Evolutionary conservation across 2,329 filamentous ascomycete species (phyloP).

Genomic region (Aspergillus fructus): DNA sequence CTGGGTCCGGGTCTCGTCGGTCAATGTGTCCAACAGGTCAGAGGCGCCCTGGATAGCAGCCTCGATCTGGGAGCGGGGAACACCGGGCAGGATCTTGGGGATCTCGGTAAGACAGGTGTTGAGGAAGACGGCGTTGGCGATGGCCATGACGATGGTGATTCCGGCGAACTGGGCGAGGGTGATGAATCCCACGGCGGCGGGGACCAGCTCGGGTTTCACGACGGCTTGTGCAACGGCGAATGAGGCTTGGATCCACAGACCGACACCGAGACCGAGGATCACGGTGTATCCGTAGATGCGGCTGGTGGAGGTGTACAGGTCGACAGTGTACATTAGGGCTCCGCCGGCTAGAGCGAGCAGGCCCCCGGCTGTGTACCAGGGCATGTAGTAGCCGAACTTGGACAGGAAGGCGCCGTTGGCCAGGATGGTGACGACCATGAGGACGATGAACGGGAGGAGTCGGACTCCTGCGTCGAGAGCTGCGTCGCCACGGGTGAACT

Average conservation of each 20-base stretch:
- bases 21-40: neutral
- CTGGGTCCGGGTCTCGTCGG: neutral
- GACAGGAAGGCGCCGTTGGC: conserved; percentile 22
- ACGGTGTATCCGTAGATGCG: conserved; percentile 28
- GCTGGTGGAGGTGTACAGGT: conserved; percentile 13
- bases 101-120: neutral
- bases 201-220: neutral
- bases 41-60: neutral
- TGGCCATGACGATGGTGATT: neutral
- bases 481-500: conserved; percentile 48
- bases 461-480: conserved; percentile 27
- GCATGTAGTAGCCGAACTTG: conserved; percentile 13
- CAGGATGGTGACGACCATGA: conserved; percentile 18
- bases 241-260: conserved; percentile 17
- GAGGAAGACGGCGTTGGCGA: conserved; percentile 1
- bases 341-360: conserved; percentile 22
- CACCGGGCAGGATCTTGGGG: neutral
- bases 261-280: conserved; percentile 24
- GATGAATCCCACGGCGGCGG: neutral
- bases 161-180: neutral
- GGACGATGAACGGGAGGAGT: conserved; percentile 27
- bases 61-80: neutral
- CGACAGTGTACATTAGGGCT: conserved; percentile 23
- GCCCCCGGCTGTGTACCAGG: conserved; percentile 25
- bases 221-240: conserved; percentile 21